Evolutionary conservation across 768 basidiomycete species (phyloP).

Genomic region (Auriculariales sp.): DNA sequence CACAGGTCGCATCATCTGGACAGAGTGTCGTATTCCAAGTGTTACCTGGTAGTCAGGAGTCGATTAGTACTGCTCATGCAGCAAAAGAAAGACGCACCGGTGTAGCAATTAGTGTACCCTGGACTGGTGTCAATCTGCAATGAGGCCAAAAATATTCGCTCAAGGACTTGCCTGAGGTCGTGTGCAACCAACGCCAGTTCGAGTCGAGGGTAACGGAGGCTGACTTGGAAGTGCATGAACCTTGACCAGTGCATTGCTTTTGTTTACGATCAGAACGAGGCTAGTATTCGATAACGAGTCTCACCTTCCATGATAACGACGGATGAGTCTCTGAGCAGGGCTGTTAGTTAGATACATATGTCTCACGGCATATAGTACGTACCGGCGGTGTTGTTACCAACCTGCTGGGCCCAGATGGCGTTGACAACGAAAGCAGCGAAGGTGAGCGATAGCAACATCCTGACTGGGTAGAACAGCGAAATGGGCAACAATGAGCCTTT

Average conservation of each 20-base stretch:
- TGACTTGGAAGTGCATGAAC: too few species aligned
- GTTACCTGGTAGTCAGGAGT: constrained; percentile 7
- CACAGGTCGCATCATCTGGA: constrained; percentile 8
- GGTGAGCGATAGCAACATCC: too few species aligned
- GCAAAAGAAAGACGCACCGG: constrained; percentile 11
- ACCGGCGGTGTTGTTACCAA: constrained; percentile 31
- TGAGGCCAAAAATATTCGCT: constrained; percentile 6
- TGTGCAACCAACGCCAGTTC: constrained; percentile 10
- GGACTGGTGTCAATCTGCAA: constrained; percentile 11
- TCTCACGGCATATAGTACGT: too few species aligned
- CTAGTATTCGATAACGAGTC: not conserved
- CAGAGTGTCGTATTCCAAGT: constrained; percentile 10
- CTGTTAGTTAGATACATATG: too few species aligned
- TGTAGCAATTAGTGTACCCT: constrained; percentile 22
- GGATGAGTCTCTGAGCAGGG: constrained; percentile 41
- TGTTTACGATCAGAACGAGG: not conserved
- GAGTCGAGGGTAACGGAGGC: constrained; percentile 4
- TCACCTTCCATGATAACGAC: constrained; percentile 23
- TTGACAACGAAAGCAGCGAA: too few species aligned
- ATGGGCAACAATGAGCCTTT: too few species aligned
- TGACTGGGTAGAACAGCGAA: too few species aligned
- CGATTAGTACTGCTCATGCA: not conserved
- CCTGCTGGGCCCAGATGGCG: constrained; percentile 42
- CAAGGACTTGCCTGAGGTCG: too few species aligned
- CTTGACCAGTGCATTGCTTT: not conserved